phyloP scores from a whole-genome alignment of 2,329 filamentous ascomycete species.

The Mycocentrospora acerina region DNA sequence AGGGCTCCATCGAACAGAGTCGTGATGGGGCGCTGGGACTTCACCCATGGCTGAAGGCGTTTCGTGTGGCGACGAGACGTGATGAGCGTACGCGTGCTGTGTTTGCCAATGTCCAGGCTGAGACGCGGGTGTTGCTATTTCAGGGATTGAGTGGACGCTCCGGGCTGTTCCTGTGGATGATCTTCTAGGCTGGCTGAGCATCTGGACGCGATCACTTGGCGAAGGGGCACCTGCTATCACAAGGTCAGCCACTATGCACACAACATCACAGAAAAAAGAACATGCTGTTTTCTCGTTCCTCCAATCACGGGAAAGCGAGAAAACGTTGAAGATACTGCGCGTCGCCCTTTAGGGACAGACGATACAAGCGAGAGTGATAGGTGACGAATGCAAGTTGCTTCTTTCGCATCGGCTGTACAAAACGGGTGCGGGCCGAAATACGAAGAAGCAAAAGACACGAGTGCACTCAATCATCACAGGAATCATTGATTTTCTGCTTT shows the following conservation, averaged over 20 bases:
- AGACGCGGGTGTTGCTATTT: slow-evolving; percentile 39
- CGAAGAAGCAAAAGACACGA: slow-evolving; percentile 32
- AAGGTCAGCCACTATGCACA: slow-evolving; percentile 21
- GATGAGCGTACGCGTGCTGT: slow-evolving; percentile 36
- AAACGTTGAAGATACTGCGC: slow-evolving; percentile 27
- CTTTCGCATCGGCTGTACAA: slow-evolving; percentile 20
- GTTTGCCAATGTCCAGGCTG: slow-evolving; percentile 41
- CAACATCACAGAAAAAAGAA: slow-evolving; percentile 21
- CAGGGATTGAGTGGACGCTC: slow-evolving; percentile 40
- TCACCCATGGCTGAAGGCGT: slow-evolving; percentile 31
- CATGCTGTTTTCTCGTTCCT: slow-evolving; percentile 13
- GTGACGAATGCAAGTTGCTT: slow-evolving; percentile 9
- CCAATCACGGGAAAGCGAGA: slow-evolving; percentile 8
- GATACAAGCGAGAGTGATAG: slow-evolving; percentile 11
- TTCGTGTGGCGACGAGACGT: slow-evolving; percentile 41
- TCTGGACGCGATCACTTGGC: slow-evolving; percentile 43
- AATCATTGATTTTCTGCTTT: slow-evolving; percentile 31
- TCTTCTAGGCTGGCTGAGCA: slow-evolving; percentile 41
- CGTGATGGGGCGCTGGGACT: slow-evolving; percentile 28
- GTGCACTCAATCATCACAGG: slow-evolving; percentile 11
- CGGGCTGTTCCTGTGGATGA: slow-evolving; percentile 42
- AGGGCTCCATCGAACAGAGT: slow-evolving; percentile 36
- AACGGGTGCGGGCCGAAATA: slow-evolving; percentile 26
- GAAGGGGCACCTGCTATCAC: slow-evolving; percentile 35
- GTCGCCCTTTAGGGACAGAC: slow-evolving; percentile 24